These are phyloP conservation scores for Candida sp. DNA, from an alignment of 1,139 yeast genomes.

Conservation along the genomic window DNA sequence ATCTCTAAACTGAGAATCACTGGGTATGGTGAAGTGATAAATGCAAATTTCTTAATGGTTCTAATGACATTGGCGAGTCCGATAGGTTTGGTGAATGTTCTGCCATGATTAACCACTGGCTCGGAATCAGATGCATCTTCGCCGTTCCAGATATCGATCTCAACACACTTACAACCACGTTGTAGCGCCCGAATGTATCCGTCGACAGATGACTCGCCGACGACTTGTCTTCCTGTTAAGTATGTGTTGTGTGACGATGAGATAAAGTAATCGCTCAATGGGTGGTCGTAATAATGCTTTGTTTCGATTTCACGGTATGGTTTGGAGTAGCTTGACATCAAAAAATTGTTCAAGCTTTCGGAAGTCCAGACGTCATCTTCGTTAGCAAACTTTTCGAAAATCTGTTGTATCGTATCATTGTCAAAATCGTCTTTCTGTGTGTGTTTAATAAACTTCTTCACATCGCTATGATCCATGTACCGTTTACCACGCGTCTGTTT, in stretches of 20 bases:
- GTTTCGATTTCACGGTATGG: conserved; percentile 32
- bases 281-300: conserved; percentile 56
- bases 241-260: conserved; percentile 97
- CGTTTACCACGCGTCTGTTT: conserved; percentile 28
- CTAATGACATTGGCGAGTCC: conserved; percentile 71
- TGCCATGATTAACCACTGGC: conserved; percentile 92
- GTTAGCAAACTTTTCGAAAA: conserved; percentile 51
- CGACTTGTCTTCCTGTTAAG: conserved; percentile 87
- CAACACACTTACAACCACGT: conserved; percentile 92
- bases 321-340: conserved; percentile 51
- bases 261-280: conserved; percentile 84
- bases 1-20: conserved; percentile 87
- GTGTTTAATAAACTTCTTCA: conserved; percentile 48
- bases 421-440: conserved; percentile 54
- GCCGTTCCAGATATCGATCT: conserved; percentile 97
- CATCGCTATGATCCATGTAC: conserved; percentile 46
- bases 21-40: conserved; percentile 83
- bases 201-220: conserved; percentile 88
- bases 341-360: conserved; percentile 55
- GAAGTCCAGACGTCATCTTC: conserved; percentile 39
- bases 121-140: conserved; percentile 35
- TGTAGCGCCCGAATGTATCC: conserved; percentile 91
- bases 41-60: conserved; percentile 82
- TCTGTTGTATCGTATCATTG: conserved; percentile 27
- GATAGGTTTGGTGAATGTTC: conserved; percentile 77